These are phyloP conservation scores for Nemophila menziesii DNA, from an alignment of 257 asterid genomes.

Conservation along the genomic window DNA sequence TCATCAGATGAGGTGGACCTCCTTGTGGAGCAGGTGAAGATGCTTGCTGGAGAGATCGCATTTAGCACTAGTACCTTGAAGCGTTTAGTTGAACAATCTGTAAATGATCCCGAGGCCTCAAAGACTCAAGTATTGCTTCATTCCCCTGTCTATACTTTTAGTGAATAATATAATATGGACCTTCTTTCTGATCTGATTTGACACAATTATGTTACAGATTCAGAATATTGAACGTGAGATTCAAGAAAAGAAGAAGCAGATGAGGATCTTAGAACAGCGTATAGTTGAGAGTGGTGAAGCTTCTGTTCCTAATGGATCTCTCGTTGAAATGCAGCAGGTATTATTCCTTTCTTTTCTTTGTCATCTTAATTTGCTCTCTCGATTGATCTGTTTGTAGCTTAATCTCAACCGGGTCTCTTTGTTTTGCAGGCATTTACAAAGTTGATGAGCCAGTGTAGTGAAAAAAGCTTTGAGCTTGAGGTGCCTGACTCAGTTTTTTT, in stretches of 20 bases:
- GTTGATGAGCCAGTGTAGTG: slow-evolving; percentile 78
- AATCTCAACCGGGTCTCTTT: background rate
- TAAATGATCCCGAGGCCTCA: slow-evolving; percentile 69
- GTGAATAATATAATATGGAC: background rate
- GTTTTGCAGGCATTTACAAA: slow-evolving; percentile 52
- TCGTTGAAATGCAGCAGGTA: slow-evolving; percentile 96
- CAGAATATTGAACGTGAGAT: slow-evolving; percentile 79
- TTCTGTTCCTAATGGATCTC: slow-evolving; percentile 66
- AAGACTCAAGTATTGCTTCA: slow-evolving; percentile 46
- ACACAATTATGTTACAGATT: slow-evolving; percentile 28
- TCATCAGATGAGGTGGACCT: slow-evolving; percentile 87
- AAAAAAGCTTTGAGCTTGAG: slow-evolving; percentile 91
- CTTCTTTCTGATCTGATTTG: background rate
- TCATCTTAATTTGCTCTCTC: background rate
- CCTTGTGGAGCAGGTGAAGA: slow-evolving; percentile 91
- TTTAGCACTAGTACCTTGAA: slow-evolving; percentile 82
- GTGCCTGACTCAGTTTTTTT: slow-evolving; percentile 21
- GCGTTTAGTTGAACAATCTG: slow-evolving; percentile 75
- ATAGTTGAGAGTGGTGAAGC: slow-evolving; percentile 82
- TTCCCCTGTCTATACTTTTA: slow-evolving; percentile 1
- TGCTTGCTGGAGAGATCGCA: slow-evolving; percentile 99
- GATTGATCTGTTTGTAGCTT: background rate
- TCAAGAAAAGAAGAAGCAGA: slow-evolving; percentile 73
- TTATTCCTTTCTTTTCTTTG: slow-evolving; percentile 2
- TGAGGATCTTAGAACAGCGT: slow-evolving; percentile 70